Evolutionary conservation across 2,329 filamentous ascomycete genomes (phyloP), one percentile per base, ranked within the genome.

Genomic region (Xylaria multiplex): DNA sequence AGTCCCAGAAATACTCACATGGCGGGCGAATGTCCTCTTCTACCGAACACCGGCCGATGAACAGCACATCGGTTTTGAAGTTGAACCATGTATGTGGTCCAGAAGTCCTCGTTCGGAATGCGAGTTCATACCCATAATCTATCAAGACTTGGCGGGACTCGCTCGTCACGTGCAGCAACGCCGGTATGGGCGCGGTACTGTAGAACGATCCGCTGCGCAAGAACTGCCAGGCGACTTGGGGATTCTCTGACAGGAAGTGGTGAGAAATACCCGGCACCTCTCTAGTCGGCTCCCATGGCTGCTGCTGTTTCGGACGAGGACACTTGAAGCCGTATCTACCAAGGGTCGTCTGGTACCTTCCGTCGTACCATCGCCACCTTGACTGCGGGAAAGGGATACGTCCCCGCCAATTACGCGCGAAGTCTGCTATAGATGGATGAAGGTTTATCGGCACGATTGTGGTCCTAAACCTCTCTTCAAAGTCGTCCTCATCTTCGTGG

Each of bases 101-200:
- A n/a, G 67, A 64, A 19, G 68, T 70, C 32, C 71, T 66, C 24
- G 71, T 72, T 5, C 66, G 57, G 27, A 72, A 72, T 11, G 71
- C 56, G n/a, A 72, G 58, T 50, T 71, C 60, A 45, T 70, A 72
- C 9, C 70, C 71, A 46, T 55, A 52, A 4, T 40, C 58, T 19
- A 67, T 59, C 2, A 73, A 64, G 19, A 61, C 40, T 22, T 64
- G 54, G 24, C 77, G 74, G 5, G 77, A 73, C 68, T 79, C 77
- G 2, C 52, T 70, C 50, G 65, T 73, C n/a, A 71, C 66, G 60
- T 75, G 72, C 6, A 79, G 66, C 19, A 74, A 65, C 1, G 67
- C 6, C 6, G 74, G 75, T 24, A 72, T 70, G 0, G 74, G 73
- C 0, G 66, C 69, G 1, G 59, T 11, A 11, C 72, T 73, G 9